phyloP scores from a whole-genome alignment of 169 alveolate species.

The Plasmodium reichenowi region DNA sequence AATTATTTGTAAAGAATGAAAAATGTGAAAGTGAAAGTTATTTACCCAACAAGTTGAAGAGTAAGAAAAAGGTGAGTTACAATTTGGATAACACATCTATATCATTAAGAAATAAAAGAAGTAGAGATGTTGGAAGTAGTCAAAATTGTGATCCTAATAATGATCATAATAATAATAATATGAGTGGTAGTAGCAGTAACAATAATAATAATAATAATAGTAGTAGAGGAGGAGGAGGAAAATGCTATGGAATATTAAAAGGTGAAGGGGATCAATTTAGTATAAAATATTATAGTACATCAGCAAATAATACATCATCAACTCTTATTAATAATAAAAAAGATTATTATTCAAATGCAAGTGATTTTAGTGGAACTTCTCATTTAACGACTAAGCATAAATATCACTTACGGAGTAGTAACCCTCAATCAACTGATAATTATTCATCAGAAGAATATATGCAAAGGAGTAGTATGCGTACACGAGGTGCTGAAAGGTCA shows the following conservation, averaged over 20 bases:
- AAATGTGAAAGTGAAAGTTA: conserved; percentile 34
- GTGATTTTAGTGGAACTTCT: conserved; percentile 52
- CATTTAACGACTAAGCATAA: conserved; percentile 49
- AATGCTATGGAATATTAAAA: conserved; percentile 1
- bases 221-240: too few species aligned
- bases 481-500: conserved; percentile 6
- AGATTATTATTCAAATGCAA: conserved; percentile 50
- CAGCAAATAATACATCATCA: conserved; percentile 28
- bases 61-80: conserved; percentile 62
- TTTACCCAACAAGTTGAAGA: conserved; percentile 43
- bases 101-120: conserved; percentile 37
- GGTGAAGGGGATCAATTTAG: conserved; percentile 10
- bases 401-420: conserved; percentile 64
- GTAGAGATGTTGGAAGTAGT: not conserved
- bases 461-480: conserved; percentile 18
- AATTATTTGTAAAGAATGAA: conserved; percentile 29
- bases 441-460: conserved; percentile 60
- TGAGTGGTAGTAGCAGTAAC: not conserved
- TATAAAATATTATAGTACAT: conserved; percentile 38
- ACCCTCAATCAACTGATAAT: conserved; percentile 59
- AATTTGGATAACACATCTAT: conserved; percentile 64
- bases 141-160: not conserved
- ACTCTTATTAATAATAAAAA: conserved; percentile 36
- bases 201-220: not conserved
- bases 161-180: too few species aligned